Conservation (phyloP, 148 eudicot species). For the Diospyros lotus region DNA sequence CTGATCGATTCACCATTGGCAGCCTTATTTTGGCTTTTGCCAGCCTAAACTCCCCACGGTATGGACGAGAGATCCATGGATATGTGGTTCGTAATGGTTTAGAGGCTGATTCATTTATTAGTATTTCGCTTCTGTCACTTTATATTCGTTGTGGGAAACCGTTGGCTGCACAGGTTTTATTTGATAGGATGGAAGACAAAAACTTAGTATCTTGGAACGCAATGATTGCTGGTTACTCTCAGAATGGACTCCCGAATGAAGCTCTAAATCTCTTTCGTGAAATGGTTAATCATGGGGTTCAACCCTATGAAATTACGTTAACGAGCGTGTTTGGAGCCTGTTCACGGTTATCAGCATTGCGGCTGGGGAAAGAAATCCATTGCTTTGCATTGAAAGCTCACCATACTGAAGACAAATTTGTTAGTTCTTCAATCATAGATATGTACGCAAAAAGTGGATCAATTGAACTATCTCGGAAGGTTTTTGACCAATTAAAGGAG, state of each 20-base stretch:
- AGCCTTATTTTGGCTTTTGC: conserved; percentile 51
- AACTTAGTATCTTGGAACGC: conserved; percentile 57
- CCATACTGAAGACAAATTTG: conserved; percentile 31
- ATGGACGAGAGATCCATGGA: conserved; percentile 54
- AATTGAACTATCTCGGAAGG: conserved; percentile 36
- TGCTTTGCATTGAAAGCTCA: conserved; percentile 49
- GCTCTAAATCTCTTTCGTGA: conserved; percentile 35
- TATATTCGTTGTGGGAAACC: conserved; percentile 41
- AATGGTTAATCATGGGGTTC: conserved; percentile 30
- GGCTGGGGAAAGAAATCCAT: conserved; percentile 52
- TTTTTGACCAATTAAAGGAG: conserved; percentile 36
- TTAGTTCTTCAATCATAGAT: conserved; percentile 49
- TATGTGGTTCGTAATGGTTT: conserved; percentile 51
- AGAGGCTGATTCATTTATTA: conserved; percentile 37
- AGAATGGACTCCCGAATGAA: conserved; percentile 36
- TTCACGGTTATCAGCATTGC: conserved; percentile 51
- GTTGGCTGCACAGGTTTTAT: conserved; percentile 33
- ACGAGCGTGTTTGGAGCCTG: conserved; percentile 50
- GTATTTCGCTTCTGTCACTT: conserved; percentile 49
- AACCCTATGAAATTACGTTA: conserved; percentile 38
- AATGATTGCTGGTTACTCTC: conserved; percentile 59
- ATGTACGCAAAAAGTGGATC: conserved; percentile 68
- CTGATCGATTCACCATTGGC: conserved; percentile 45
- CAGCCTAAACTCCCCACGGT: conserved; percentile 24
- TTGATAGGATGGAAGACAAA: conserved; percentile 35